A percentile compares a stretch with the other conserved stretches of the same genome.
These are phyloP conservation scores for Cladosporium sphaerospermum DNA, from an alignment of 2,329 filamentous ascomycete genomes.

Conservation along the genomic window DNA sequence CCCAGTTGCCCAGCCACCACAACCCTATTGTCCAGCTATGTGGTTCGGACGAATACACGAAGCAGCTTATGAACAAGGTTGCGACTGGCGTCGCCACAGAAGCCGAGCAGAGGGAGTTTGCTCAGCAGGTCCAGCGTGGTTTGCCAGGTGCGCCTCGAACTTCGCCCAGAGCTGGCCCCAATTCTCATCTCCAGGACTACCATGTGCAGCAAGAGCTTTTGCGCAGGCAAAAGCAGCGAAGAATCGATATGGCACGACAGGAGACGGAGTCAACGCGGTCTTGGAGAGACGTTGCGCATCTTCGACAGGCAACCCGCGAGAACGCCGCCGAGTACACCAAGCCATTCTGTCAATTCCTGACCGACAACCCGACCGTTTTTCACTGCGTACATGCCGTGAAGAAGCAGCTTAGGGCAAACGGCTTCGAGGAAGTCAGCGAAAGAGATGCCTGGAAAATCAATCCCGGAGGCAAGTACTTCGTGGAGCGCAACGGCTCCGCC, in stretches of 20 bases:
- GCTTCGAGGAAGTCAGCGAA: conserved; percentile 73
- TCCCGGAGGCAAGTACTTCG: conserved; percentile 81
- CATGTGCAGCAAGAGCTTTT: conserved; percentile 84
- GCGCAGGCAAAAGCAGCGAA: conserved; percentile 81
- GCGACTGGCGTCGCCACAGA: conserved; percentile 19
- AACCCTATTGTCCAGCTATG: conserved; percentile 14
- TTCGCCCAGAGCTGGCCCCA: not conserved
- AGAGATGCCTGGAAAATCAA: conserved; percentile 76
- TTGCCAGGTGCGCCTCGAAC: not conserved
- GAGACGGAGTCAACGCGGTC: not conserved
- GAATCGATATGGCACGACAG: conserved; percentile 27
- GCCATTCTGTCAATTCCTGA: conserved; percentile 70
- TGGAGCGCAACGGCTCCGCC: conserved; percentile 76
- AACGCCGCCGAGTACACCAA: conserved; percentile 26
- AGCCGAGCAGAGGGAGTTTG: conserved; percentile 16
- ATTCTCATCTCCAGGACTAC: conserved; percentile 47
- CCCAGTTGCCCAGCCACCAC: not conserved
- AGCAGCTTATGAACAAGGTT: conserved; percentile 20
- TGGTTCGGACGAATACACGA: conserved; percentile 19
- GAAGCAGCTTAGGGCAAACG: conserved; percentile 61
- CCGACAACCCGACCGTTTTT: conserved; percentile 86
- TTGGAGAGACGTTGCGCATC: not conserved
- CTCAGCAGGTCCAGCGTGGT: conserved; percentile 14
- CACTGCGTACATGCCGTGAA: conserved; percentile 79
- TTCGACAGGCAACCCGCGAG: conserved; percentile 17